Evolutionary conservation across 2,329 filamentous ascomycete genomes (phyloP), one percentile per base, ranked within the genome.

Genomic region (Achaetomium macrosporum): DNA sequence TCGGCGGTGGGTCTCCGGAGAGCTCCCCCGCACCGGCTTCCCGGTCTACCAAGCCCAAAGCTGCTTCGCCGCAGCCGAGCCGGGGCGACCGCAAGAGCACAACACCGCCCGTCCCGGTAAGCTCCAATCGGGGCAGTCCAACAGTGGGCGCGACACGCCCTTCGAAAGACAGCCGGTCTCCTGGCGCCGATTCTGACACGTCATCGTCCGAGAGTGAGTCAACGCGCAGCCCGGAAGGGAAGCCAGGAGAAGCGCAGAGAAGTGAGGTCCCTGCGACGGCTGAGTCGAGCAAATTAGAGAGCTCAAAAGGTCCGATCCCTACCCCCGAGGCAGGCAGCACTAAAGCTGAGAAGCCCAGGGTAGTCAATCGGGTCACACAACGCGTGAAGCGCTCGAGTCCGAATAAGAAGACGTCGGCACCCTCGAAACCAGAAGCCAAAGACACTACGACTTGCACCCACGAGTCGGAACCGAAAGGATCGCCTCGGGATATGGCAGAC

Each of bases 1-100:
- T 29, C 35, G 43, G 46, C 16, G 57, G 56, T 63, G 59, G 63
- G 50, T 54, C 64, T 58, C 59, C 61, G 61, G 41, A 13, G 56
- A 56, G 52, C 53, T 50, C 53, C 57, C 53, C 47, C 58, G 54
- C 55, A 50, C 39, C 54, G 44, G 55, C 60, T 54, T 48, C 63
- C 61, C 63, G 62, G 57, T 51, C 64, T 63, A 55, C 48, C 54
- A 33, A 17, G 25, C 51, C 57, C 47, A 36, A 50, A 29, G 12
- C 42, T 30, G 40, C 47, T 35, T 45, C 50, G 47, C 52, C 56
- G 20, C 50, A 54, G 39, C 47, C 37, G 37, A 45, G 37, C 29
- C 39, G 36, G 44, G 45, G 6, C 40, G 16, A 31, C 47, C 49
- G 37, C 50, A 43, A 57, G 56, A 55, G 40, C 30, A 37, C 30